Conservation (phyloP, 768 basidiomycete species). For the Trametes meyenii region DNA sequence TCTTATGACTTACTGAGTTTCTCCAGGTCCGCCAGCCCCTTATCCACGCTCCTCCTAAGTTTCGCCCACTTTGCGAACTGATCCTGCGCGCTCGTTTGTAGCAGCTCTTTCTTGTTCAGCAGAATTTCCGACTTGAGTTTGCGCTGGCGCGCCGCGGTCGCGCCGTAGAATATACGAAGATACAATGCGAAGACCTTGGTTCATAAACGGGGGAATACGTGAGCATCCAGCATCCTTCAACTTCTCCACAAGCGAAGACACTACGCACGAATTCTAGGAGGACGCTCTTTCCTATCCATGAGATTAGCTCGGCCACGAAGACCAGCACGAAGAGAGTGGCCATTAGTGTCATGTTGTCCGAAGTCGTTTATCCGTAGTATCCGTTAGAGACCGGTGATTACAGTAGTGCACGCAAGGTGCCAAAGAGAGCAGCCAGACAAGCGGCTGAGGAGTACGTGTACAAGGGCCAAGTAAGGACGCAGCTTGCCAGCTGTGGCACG, state of each 20-base stretch:
- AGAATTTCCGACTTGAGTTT: conserved; percentile 82
- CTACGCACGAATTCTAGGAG: conserved; percentile 75
- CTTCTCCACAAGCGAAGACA: conserved; percentile 9
- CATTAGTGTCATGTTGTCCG: conserved; percentile 69
- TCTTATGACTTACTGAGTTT: conserved; percentile 66
- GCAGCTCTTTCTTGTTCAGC: conserved; percentile 78
- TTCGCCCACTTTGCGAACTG: conserved; percentile 99
- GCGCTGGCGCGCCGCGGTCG: conserved; percentile 58
- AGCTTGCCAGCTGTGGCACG: conserved; percentile 12
- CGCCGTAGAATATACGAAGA: conserved; percentile 62
- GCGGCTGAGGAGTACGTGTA: conserved; percentile 19
- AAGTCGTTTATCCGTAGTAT: background rate
- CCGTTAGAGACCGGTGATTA: conserved; percentile 2
- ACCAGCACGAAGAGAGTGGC: conserved; percentile 82
- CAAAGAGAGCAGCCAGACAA: background rate
- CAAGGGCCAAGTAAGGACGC: conserved; percentile 6
- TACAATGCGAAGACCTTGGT: conserved; percentile 73
- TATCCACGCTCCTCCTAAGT: conserved; percentile 86
- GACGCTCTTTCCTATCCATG: conserved; percentile 88
- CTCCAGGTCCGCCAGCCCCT: conserved; percentile 88
- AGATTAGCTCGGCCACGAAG: conserved; percentile 79
- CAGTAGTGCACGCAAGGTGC: conserved; percentile 8
- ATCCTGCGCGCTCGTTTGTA: conserved; percentile 92
- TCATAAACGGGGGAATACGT: background rate
- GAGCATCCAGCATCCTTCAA: background rate